A percentile compares a stretch with the other conserved stretches of the same genome.
Conservation (phyloP, 2,329 filamentous ascomycete genomes). For the Fusarium brachygibbosum region DNA sequence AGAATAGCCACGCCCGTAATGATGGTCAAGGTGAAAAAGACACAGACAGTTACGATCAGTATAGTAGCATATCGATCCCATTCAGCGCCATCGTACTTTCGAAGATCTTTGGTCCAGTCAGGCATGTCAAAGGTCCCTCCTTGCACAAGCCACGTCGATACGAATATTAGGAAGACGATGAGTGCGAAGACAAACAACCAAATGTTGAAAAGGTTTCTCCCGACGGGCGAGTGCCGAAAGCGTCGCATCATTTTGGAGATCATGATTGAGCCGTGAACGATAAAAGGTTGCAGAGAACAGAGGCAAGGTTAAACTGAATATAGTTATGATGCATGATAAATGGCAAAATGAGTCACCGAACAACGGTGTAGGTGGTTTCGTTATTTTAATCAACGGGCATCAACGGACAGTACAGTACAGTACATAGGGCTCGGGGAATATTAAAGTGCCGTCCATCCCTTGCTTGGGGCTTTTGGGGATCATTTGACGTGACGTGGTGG, state of each 20-base stretch:
- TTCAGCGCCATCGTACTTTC: slow-evolving; percentile 22
- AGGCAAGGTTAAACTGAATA: background rate
- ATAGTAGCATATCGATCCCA: slow-evolving; percentile 19
- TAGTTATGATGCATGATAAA: background rate
- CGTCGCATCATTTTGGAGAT: background rate
- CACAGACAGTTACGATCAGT: slow-evolving; percentile 6
- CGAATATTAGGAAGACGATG: slow-evolving; percentile 21
- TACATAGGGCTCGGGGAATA: slow-evolving; percentile 17
- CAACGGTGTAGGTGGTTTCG: background rate
- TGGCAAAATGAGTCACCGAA: background rate
- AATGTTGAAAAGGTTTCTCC: background rate
- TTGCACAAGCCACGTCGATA: slow-evolving; percentile 15
- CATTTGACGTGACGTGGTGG: slow-evolving; percentile 8
- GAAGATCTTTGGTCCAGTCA: slow-evolving; percentile 33
- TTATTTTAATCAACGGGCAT: background rate
- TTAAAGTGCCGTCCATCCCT: background rate
- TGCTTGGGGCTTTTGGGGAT: background rate
- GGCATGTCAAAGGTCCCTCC: slow-evolving; percentile 14
- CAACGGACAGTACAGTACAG: no score
- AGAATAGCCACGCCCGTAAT: slow-evolving; percentile 13
- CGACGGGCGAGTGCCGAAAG: background rate
- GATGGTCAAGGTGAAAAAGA: slow-evolving; percentile 11
- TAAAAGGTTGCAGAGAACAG: background rate
- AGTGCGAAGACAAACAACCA: slow-evolving; percentile 18
- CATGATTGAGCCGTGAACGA: background rate